Base-by-base conservation (phyloP, 768 basidiomycete genomes). In the Rubroboletus pulcherrimus region DNA sequence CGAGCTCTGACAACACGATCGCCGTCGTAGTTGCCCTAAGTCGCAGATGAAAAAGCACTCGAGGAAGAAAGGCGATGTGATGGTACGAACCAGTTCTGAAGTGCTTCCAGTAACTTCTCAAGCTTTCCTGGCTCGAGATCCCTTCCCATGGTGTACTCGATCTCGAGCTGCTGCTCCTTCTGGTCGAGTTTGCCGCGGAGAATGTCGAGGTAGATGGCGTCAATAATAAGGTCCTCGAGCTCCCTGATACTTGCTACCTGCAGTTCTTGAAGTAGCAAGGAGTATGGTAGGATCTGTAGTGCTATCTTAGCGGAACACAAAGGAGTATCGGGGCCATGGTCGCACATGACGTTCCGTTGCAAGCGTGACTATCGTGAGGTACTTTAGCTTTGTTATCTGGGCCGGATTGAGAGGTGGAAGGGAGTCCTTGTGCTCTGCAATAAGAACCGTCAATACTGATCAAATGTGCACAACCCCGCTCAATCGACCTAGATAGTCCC, bases 181-280 rank as follows among this genome's bases (percentile, higher is more conserved):
- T 98, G 96, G 72, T 98, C 93, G 47, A 99, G 86, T 66, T 91
- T 93, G 10, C 93, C 96, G 48, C 85, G 84, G 37, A 99, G 78
- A 38, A 97, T 77, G 68, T 92, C 89, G 39, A 91, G 84, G 73
- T 98, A 98, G 71, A 98, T 94, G 11, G 90, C 90, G 65, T 98
- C 94, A 70, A 99, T 98, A 67, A 98, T 91, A 60, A 98, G 84
- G 72, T 98, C 95, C 71, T 99, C 96, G 3, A 99, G 85, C 54
- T 90, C 90, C 51, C 95, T 87, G 55, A 95, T 84, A 6, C 82
- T 85, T 4, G 84, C 78, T 71, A 96, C 80, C 47, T 91, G 82
- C 19, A 99, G 81, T 4, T 80, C 75, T 49, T 81, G 67, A 7
- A 91, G 81, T 2, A 98, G 81, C 35, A 80, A 73, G 10, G 83